phyloP scores from a whole-genome alignment of 1,284 basidiomycete genomes.

The Ceratobasidium sp. region DNA sequence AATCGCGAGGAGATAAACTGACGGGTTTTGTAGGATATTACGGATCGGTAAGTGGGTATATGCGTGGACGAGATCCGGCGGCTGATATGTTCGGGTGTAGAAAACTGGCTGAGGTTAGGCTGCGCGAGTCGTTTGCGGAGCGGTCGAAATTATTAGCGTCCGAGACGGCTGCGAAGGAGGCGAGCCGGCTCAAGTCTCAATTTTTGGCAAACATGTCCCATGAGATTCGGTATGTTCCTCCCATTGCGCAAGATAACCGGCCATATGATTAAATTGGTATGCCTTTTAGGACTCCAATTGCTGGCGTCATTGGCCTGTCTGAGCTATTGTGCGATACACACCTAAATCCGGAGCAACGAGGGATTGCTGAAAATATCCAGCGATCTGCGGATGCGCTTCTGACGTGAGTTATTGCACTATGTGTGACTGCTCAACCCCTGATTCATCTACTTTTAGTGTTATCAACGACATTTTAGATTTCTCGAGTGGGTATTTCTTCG shows the following conservation, averaged over 20 bases:
- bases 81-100: not conserved
- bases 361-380: slow-evolving; percentile 37
- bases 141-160: slow-evolving; percentile 34
- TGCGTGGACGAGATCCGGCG: not conserved
- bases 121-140: slow-evolving; percentile 38
- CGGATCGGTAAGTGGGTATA: slow-evolving; percentile 22
- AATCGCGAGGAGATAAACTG: not conserved
- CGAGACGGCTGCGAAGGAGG: slow-evolving; percentile 41
- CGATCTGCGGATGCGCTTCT: slow-evolving; percentile 36
- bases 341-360: slow-evolving; percentile 35
- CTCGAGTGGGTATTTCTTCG: slow-evolving; percentile 2
- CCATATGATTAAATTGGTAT: too few relatives aligned
- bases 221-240: slow-evolving; percentile 34
- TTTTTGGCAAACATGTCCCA: slow-evolving; percentile 41
- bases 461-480: slow-evolving; percentile 39
- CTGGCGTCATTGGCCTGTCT: slow-evolving; percentile 37
- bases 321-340: slow-evolving; percentile 33
- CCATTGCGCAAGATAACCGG: not conserved
- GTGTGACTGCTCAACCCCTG: not conserved
- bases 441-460: not conserved
- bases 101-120: slow-evolving; percentile 30
- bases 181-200: slow-evolving; percentile 39
- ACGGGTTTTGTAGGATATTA: slow-evolving; percentile 11
- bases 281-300: slow-evolving; percentile 30
- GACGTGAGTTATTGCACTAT: not conserved